Base-by-base conservation (phyloP, 805 yeast species). In the Pichia manshurica region DNA sequence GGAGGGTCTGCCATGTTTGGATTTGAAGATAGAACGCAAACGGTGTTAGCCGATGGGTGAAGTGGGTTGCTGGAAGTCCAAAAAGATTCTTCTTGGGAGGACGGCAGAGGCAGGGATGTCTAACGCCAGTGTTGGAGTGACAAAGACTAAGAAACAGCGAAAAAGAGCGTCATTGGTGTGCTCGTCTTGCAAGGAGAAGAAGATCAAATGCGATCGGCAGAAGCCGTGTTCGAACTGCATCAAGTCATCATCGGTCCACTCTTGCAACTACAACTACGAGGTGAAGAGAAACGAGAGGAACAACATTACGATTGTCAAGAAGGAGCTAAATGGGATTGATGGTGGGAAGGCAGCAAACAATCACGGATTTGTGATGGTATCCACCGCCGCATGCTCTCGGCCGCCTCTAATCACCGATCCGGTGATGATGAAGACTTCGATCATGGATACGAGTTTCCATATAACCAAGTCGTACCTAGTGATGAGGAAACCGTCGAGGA, bases 401-500 rank as follows among this genome's bases (percentile, higher is more conserved):
- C 29, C 7, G 10, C 29, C 10, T 25, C 29, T 25, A 25, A 8
- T 25, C 29, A 7, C 29, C 29, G 29, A 25, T 25, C 29, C 7
- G 29, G 10, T 7, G 29, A n/a, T n/a, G n/a, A n/a, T n/a, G 29
- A 34, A 34, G n/a, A 16, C 8, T 34, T 25, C 41, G 12, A 48
- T 48, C 21, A 17, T 48, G 21, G 31, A 48, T 16, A 12, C 13
- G 8, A 31, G 36, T 8, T 44, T 36, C 13, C 15, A 39, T 13
- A 13, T 36, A 6, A 4, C 7, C 1, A 21, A 17, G 13, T 12
- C 25, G 5, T 15, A 31, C 31, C 19, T 20, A 2, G 25, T 48
- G 6, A 20, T 37, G 6, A 33, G 46, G 15, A 48, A 48, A 37
- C 51, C 51, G 1, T 48, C 51, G 6, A 35, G 51, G 23, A 48